Evolutionary conservation across 2,329 filamentous ascomycete genomes (phyloP).

Genomic region (Diaporthe amygdali): DNA sequence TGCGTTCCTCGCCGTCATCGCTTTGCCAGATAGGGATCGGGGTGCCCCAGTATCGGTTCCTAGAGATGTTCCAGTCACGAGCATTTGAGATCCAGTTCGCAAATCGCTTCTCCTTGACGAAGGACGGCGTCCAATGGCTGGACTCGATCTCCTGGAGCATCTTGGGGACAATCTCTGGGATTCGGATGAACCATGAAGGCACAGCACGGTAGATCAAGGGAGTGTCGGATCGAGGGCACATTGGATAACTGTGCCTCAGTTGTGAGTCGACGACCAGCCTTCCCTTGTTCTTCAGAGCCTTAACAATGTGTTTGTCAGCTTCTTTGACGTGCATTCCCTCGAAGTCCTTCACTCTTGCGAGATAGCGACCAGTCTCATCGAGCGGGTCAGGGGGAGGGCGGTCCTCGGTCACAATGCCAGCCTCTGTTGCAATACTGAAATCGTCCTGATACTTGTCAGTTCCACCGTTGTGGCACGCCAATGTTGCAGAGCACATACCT

Average conservation of each 20-base stretch:
- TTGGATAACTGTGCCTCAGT: slow-evolving; percentile 89
- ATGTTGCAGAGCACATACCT: slow-evolving; percentile 57
- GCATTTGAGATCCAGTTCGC: slow-evolving; percentile 90
- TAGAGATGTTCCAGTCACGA: slow-evolving; percentile 92
- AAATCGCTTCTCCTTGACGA: slow-evolving; percentile 91
- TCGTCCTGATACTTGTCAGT: slow-evolving; percentile 62
- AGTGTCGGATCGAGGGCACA: slow-evolving; percentile 94
- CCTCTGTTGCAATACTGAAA: slow-evolving; percentile 80
- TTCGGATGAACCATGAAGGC: slow-evolving; percentile 93
- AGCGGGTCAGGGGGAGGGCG: slow-evolving; percentile 88
- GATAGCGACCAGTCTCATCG: slow-evolving; percentile 84
- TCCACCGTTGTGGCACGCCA: background rate
- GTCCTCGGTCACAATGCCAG: slow-evolving; percentile 77
- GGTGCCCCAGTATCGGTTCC: slow-evolving; percentile 95
- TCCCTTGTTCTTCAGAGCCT: slow-evolving; percentile 78
- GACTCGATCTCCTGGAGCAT: slow-evolving; percentile 91
- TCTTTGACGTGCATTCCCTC: slow-evolving; percentile 88
- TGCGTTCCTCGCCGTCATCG: slow-evolving; percentile 83
- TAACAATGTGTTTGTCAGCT: slow-evolving; percentile 92
- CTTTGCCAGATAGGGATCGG: slow-evolving; percentile 92
- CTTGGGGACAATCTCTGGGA: slow-evolving; percentile 80
- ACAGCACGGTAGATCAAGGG: slow-evolving; percentile 92
- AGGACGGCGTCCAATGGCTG: slow-evolving; percentile 89
- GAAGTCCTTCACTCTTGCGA: slow-evolving; percentile 78
- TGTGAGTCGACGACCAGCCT: slow-evolving; percentile 85